These are phyloP conservation scores for Xylariales sp. DNA, from an alignment of 2,329 filamentous ascomycete species.

Conservation along the genomic window DNA sequence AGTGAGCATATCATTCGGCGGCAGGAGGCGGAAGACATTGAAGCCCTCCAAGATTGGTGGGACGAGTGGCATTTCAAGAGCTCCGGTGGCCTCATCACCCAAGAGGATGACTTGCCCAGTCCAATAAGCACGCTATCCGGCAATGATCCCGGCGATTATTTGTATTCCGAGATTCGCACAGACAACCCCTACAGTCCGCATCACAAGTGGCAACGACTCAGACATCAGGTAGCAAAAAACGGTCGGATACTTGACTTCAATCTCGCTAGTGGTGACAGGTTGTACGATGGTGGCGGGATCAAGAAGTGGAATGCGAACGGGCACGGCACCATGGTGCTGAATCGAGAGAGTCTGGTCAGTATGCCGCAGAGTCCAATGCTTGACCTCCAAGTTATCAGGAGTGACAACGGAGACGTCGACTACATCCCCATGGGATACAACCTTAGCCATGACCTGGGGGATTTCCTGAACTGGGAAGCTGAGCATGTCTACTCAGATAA, in stretches of 20 bases:
- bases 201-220: conserved; percentile 19
- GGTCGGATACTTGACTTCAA: conserved; percentile 7
- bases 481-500: conserved; percentile 38
- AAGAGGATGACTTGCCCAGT: conserved; percentile 25
- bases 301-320: conserved; percentile 32
- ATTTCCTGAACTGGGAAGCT: conserved; percentile 54
- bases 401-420: conserved; percentile 34
- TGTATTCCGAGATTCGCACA: conserved; percentile 22
- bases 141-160: conserved; percentile 23
- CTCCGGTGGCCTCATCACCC: conserved; percentile 33
- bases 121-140: conserved; percentile 24
- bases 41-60: conserved; percentile 48
- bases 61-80: conserved; percentile 43
- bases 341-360: conserved; percentile 34
- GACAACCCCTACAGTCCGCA: conserved; percentile 22
- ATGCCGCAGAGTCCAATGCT: conserved; percentile 49
- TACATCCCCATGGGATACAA: conserved; percentile 57
- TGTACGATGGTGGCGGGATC: conserved; percentile 11
- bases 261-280: conserved; percentile 9
- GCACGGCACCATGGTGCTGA: conserved; percentile 22
- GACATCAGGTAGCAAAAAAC: conserved; percentile 12
- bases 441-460: conserved; percentile 52
- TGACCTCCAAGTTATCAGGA: conserved; percentile 37
- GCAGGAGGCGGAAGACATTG: conserved; percentile 40
- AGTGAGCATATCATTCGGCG: conserved; percentile 34